Evolutionary conservation across 2,329 filamentous ascomycete species (phyloP).

Genomic region (Karstenula rhodostoma): DNA sequence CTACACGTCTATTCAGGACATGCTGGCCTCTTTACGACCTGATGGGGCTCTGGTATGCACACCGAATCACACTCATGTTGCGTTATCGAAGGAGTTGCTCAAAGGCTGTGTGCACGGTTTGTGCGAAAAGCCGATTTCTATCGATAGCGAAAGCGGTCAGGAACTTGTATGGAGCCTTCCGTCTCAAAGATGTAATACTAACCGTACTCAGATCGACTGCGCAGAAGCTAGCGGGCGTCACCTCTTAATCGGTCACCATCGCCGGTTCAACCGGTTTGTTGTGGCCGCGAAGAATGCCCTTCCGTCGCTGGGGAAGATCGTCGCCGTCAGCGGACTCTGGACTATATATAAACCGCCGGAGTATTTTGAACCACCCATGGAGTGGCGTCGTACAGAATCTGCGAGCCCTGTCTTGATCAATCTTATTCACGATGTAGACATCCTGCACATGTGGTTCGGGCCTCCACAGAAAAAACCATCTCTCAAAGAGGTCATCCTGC

Average conservation of each 20-base stretch:
- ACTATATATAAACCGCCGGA: constrained; percentile 58
- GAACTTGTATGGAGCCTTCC: constrained; percentile 32
- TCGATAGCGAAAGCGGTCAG: constrained; percentile 49
- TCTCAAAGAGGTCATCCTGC: constrained; percentile 58
- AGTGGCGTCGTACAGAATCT: constrained; percentile 57
- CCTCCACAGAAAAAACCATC: constrained; percentile 58
- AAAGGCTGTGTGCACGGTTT: constrained; percentile 61
- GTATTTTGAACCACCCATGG: constrained; percentile 60
- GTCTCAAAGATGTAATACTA: neutral
- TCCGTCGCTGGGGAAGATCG: constrained; percentile 54
- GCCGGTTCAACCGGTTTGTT: constrained; percentile 67
- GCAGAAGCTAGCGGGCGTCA: constrained; percentile 43
- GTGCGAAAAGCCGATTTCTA: constrained; percentile 66
- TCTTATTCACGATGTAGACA: constrained; percentile 68
- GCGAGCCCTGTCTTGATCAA: constrained; percentile 66
- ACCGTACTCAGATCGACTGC: constrained; percentile 25
- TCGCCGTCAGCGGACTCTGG: constrained; percentile 66
- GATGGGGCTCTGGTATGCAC: constrained; percentile 67
- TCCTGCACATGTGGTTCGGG: constrained; percentile 65
- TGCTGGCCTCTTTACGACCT: constrained; percentile 55
- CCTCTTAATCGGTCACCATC: constrained; percentile 66
- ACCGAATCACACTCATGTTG: constrained; percentile 66
- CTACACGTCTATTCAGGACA: constrained; percentile 52
- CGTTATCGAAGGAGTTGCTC: constrained; percentile 59
- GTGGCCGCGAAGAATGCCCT: constrained; percentile 59